These are phyloP conservation scores for Cercospora janseana DNA, from an alignment of 2,329 filamentous ascomycete species.

Conservation along the genomic window DNA sequence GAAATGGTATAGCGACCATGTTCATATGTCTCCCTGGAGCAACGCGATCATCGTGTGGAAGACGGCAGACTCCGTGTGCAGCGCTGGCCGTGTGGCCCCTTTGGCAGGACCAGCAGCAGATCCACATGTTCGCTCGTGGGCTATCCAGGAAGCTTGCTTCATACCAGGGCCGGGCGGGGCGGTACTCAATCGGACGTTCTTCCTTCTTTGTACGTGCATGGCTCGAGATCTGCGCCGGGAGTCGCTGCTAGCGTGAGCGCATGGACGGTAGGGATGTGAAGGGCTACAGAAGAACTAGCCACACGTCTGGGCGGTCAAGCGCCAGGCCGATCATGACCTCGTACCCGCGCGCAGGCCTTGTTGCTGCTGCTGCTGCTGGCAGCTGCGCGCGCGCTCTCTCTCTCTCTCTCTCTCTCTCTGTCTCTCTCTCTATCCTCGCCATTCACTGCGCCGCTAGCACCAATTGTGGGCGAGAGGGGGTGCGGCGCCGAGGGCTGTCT, in stretches of 20 bases:
- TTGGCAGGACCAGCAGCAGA: conserved; percentile 23
- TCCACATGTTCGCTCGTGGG: conserved; percentile 30
- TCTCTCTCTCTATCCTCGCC: too few species aligned
- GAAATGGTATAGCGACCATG: conserved; percentile 16
- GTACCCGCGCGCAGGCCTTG: too few species aligned
- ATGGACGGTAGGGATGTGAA: conserved; percentile 20
- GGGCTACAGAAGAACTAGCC: conserved; percentile 11
- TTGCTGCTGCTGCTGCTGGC: background rate
- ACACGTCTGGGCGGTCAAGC: conserved; percentile 18
- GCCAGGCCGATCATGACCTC: too few species aligned
- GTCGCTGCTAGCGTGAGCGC: conserved; percentile 24
- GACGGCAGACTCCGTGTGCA: conserved; percentile 24
- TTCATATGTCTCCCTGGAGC: conserved; percentile 15
- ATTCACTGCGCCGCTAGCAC: too few species aligned
- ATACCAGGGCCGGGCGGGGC: conserved; percentile 26
- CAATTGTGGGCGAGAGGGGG: too few species aligned
- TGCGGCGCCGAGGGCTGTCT: too few species aligned
- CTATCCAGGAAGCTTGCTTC: conserved; percentile 29
- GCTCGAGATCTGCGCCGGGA: conserved; percentile 27
- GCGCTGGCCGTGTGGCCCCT: conserved; percentile 23
- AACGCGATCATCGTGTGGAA: conserved; percentile 17
- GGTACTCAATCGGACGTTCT: conserved; percentile 38
- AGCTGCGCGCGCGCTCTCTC: background rate
- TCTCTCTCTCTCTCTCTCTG: too few species aligned
- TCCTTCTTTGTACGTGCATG: conserved; percentile 30